A percentile compares a stretch with the other conserved stretches of the same genome.
Conservation (phyloP, 1,139 yeast genomes). For the Entelexis sorbosivorans region DNA sequence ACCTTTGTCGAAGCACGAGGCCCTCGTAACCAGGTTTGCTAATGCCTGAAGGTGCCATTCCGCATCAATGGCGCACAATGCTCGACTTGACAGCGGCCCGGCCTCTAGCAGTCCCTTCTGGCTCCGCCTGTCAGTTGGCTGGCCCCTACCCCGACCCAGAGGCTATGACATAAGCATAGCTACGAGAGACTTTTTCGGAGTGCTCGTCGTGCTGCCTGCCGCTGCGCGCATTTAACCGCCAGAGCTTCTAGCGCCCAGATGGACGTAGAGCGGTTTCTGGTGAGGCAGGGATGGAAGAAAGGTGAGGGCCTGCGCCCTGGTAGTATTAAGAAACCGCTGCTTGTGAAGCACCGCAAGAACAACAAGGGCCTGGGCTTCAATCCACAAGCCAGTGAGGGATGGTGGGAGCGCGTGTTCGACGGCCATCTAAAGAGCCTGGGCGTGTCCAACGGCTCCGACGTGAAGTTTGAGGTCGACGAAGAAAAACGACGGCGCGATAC, state of each 20-base stretch:
- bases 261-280: slow-evolving; percentile 66
- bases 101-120: too few species aligned
- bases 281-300: slow-evolving; percentile 80
- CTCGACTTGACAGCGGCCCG: too few species aligned
- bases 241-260: slow-evolving; percentile 31
- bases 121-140: too few species aligned
- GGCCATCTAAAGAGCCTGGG: slow-evolving; percentile 77
- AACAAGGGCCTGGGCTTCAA: slow-evolving; percentile 80
- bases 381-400: slow-evolving; percentile 61
- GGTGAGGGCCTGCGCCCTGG: slow-evolving; percentile 77
- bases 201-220: not conserved
- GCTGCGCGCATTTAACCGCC: not conserved
- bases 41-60: too few species aligned
- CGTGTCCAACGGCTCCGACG: slow-evolving; percentile 37
- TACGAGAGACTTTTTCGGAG: not conserved
- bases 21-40: too few species aligned
- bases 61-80: too few species aligned
- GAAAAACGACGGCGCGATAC: slow-evolving; percentile 30
- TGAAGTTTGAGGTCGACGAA: slow-evolving; percentile 30
- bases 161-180: not conserved
- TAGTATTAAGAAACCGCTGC: slow-evolving; percentile 71
- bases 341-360: slow-evolving; percentile 84
- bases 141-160: not conserved
- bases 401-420: slow-evolving; percentile 96
- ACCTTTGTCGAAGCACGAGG: too few species aligned